Percentiles rank a stretch among this genome's conserved stretches.
phyloP scores from a whole-genome alignment of 1,284 basidiomycete genomes.

The Phlebopus sp. region DNA sequence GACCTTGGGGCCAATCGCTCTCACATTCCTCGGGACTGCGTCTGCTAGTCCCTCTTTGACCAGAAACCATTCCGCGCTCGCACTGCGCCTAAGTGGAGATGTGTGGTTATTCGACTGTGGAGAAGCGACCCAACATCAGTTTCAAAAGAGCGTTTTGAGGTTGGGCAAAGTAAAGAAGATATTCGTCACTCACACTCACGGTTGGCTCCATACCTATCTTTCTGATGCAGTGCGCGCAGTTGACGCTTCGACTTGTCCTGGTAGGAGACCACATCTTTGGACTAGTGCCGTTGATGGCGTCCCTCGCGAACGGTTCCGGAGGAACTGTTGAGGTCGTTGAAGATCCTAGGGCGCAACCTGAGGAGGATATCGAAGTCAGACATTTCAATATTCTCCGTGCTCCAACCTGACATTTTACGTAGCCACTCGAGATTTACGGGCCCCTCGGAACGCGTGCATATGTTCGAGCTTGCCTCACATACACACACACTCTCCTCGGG shows the following conservation, averaged over 20 bases:
- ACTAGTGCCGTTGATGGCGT: constrained; percentile 69
- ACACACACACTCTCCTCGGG: constrained; percentile 71
- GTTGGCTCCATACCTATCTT: constrained; percentile 35
- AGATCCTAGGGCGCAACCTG: constrained; percentile 49
- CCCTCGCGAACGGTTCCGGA: constrained; percentile 66
- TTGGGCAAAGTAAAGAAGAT: constrained; percentile 82
- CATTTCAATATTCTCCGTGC: neutral
- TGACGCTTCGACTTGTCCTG: constrained; percentile 2
- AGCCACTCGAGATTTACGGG: constrained; percentile 85
- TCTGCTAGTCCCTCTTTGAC: constrained; percentile 76
- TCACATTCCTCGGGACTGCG: constrained; percentile 77
- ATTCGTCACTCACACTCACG: constrained; percentile 92
- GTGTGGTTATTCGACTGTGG: constrained; percentile 90
- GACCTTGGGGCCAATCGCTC: constrained; percentile 41
- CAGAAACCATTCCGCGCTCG: constrained; percentile 69
- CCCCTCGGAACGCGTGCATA: constrained; percentile 84
- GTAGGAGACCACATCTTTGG: constrained; percentile 87
- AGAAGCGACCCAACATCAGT: constrained; percentile 82
- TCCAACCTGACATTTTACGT: constrained; percentile 7
- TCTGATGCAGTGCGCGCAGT: too few relatives aligned
- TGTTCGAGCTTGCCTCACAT: constrained; percentile 67
- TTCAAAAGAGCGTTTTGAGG: constrained; percentile 70
- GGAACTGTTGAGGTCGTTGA: constrained; percentile 58
- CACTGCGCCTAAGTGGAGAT: constrained; percentile 60
- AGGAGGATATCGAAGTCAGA: constrained; percentile 33